Evolutionary conservation across 192 early-diverging fungal genomes (phyloP).

Genomic region (Chytriomyces sp.): DNA sequence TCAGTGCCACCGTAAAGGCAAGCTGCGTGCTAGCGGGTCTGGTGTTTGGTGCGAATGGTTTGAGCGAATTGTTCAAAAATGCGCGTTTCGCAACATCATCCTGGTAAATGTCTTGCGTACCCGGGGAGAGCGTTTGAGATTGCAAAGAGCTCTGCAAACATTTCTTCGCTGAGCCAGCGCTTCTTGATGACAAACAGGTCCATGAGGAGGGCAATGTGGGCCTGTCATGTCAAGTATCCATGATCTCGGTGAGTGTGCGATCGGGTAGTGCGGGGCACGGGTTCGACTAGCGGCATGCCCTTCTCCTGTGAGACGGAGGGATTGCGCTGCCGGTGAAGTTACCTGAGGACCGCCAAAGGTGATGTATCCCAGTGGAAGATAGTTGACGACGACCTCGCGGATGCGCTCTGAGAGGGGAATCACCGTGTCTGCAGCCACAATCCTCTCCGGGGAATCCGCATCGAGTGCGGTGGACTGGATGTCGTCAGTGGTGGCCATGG

Average conservation of each 20-base stretch:
- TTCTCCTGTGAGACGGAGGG: not conserved
- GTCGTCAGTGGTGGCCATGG: not conserved
- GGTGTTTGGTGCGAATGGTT: too few relatives aligned
- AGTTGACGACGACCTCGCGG: constrained; percentile 38
- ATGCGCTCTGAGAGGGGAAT: constrained; percentile 26
- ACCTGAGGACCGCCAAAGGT: constrained; percentile 68
- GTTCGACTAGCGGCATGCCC: not conserved
- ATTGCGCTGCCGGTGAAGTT: not conserved
- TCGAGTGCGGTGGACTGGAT: too few relatives aligned
- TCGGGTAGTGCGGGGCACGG: not conserved
- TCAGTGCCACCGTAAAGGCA: constrained; percentile 53
- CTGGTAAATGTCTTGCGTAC: not conserved
- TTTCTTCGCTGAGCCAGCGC: constrained; percentile 54
- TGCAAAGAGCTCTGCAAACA: constrained; percentile 62
- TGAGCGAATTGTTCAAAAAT: too few relatives aligned
- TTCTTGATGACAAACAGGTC: constrained; percentile 58
- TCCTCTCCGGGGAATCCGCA: too few relatives aligned
- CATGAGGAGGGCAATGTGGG: constrained; percentile 60
- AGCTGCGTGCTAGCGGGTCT: constrained; percentile 57
- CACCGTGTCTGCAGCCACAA: too few relatives aligned
- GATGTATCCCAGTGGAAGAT: constrained; percentile 58
- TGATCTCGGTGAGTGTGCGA: too few relatives aligned
- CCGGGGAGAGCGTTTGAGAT: constrained; percentile 59
- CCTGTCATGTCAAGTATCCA: constrained; percentile 20
- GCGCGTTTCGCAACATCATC: too few relatives aligned